These are phyloP conservation scores for Rhodomyrtus psidioides DNA, from an alignment of 441 rosid species.

Conservation along the genomic window DNA sequence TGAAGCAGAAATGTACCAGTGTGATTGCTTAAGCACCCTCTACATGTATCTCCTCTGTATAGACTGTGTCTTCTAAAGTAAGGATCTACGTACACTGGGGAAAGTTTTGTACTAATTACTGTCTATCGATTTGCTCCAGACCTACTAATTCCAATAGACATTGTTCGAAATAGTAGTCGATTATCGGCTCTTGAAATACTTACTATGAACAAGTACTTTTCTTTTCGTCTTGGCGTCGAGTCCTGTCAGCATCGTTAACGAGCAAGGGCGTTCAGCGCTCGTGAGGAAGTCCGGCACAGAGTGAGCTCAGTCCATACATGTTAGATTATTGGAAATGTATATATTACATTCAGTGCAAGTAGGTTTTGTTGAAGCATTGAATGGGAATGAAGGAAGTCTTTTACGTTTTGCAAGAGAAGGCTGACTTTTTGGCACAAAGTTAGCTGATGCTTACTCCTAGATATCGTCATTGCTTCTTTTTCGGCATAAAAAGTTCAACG, in stretches of 20 bases:
- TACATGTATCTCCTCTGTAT: neutral
- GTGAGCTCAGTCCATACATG: neutral
- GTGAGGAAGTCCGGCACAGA: neutral
- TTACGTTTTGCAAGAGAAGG: neutral
- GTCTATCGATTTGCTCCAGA: neutral
- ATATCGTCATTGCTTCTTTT: no score
- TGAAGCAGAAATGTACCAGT: neutral
- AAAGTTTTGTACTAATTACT: neutral
- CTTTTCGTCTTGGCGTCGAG: neutral
- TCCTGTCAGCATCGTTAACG: neutral
- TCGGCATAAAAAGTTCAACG: no score
- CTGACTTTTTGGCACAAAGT: neutral
- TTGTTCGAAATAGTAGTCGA: neutral
- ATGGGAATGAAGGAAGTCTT: neutral
- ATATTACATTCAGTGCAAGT: neutral
- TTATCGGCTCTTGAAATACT: neutral
- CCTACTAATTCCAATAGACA: neutral
- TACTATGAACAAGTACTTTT: neutral
- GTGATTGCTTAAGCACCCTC: neutral
- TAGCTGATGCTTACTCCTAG: no score
- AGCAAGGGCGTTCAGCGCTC: neutral
- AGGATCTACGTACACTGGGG: neutral
- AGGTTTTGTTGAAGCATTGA: neutral
- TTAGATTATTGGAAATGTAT: neutral
- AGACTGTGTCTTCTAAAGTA: neutral